A percentile compares a stretch with the other conserved stretches of the same genome.
Evolutionary conservation across 371 early-diverging fungal genomes (phyloP).

Genomic region (Mucor plumbeus): DNA sequence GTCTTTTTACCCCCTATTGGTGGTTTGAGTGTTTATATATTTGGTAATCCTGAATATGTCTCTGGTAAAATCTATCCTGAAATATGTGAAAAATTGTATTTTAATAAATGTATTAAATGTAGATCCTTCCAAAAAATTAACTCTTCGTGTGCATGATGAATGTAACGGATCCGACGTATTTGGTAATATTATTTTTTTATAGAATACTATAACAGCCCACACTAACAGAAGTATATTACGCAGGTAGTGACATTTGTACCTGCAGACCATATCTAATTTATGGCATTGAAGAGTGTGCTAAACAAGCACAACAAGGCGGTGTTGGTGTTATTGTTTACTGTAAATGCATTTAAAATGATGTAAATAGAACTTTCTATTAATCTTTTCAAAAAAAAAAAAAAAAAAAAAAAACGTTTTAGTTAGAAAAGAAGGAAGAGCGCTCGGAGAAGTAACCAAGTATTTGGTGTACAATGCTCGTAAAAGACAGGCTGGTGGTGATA

Average conservation of each 20-base stretch:
- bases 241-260: constrained; percentile 87
- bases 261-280: constrained; percentile 95
- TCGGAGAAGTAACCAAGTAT: constrained; percentile 97
- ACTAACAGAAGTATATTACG: background rate
- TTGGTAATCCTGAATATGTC: constrained; percentile 85
- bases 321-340: constrained; percentile 95
- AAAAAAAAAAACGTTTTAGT: constrained; percentile 46
- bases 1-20: constrained; percentile 96
- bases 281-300: constrained; percentile 91
- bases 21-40: constrained; percentile 92
- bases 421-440: constrained; percentile 93
- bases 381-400: too few species aligned
- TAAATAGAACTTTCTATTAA: constrained; percentile 1
- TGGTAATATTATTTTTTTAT: constrained; percentile 49
- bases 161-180: constrained; percentile 96
- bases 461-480: constrained; percentile 94
- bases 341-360: constrained; percentile 6
- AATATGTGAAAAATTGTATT: background rate
- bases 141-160: constrained; percentile 92
- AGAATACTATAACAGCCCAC: background rate
- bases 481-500: constrained; percentile 91
- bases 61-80: constrained; percentile 46
- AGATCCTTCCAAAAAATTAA: constrained; percentile 85
- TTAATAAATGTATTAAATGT: constrained; percentile 6
- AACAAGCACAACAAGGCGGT: constrained; percentile 92